These are phyloP conservation scores for Calocybe gangraenosa DNA, from an alignment of 768 basidiomycete genomes.

Conservation along the genomic window DNA sequence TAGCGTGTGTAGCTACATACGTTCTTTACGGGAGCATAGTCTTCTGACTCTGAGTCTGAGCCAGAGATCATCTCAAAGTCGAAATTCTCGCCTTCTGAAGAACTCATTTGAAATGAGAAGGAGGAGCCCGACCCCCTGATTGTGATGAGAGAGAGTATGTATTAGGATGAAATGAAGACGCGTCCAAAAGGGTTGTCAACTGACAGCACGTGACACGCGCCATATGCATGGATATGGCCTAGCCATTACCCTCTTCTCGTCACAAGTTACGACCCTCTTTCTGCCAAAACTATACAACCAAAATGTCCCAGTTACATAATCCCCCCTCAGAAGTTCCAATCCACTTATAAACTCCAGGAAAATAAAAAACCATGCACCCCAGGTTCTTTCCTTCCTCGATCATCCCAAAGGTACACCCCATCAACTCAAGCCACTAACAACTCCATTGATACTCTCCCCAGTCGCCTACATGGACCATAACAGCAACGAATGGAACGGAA, in stretches of 20 bases:
- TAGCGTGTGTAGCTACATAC: constrained; percentile 20
- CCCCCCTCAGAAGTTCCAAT: too few relatives aligned
- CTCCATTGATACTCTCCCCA: too few relatives aligned
- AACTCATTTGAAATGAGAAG: constrained; percentile 56
- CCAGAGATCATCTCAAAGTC: constrained; percentile 54
- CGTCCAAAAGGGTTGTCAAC: constrained; percentile 10
- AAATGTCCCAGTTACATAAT: constrained; percentile 10
- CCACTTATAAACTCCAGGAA: background rate
- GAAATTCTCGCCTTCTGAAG: constrained; percentile 69
- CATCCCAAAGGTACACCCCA: too few relatives aligned
- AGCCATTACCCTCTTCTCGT: too few relatives aligned
- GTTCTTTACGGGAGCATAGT: constrained; percentile 63
- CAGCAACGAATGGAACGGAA: constrained; percentile 16
- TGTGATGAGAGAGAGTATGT: background rate
- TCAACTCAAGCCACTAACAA: too few relatives aligned
- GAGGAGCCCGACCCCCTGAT: too few relatives aligned
- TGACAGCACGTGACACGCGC: constrained; percentile 10
- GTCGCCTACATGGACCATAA: constrained; percentile 5
- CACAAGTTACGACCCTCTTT: background rate
- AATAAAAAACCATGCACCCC: constrained; percentile 1
- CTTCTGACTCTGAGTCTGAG: constrained; percentile 60
- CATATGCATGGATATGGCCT: too few relatives aligned
- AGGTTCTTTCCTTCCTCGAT: background rate
- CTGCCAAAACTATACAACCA: background rate
- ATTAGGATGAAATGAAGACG: constrained; percentile 6